A percentile compares a stretch with the other conserved stretches of the same genome.
Evolutionary conservation across 2,329 filamentous ascomycete species (phyloP).

Genomic region (Cyphellophora europaea): DNA sequence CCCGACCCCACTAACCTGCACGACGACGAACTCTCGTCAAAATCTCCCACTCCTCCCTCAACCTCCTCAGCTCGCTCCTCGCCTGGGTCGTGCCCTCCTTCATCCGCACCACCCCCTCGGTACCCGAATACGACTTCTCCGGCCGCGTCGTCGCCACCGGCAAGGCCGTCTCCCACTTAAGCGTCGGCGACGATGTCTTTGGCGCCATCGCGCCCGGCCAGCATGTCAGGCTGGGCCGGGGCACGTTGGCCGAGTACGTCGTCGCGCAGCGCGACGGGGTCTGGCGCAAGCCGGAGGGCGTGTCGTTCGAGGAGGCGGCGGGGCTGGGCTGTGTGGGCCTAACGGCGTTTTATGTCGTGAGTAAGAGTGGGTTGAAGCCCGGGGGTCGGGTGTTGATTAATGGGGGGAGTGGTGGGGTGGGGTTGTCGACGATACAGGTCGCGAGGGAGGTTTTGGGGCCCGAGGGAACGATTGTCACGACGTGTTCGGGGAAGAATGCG

Average conservation of each 20-base stretch:
- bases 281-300: constrained; percentile 20
- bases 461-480: constrained; percentile 1
- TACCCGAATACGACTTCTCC: constrained; percentile 2
- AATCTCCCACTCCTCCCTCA: constrained; percentile 3
- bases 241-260: constrained; percentile 27
- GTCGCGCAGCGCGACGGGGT: constrained; percentile 17
- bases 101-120: not conserved
- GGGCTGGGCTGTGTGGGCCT: constrained; percentile 19
- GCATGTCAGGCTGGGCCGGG: constrained; percentile 7
- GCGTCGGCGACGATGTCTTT: constrained; percentile 2
- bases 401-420: not conserved
- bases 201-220: not conserved
- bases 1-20: not conserved
- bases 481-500: constrained; percentile 1
- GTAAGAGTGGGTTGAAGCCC: not conserved
- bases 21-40: not conserved
- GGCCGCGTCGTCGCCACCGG: constrained; percentile 2
- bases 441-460: constrained; percentile 1
- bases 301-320: constrained; percentile 22
- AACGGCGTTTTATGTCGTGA: constrained; percentile 1
- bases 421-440: not conserved
- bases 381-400: constrained; percentile 3
- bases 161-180: constrained; percentile 5
- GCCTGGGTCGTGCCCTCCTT: not conserved
- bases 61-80: not conserved